Evolutionary conservation across 73 alveolate genomes (phyloP).

Genomic region (Paramecium tetraurelia): DNA sequence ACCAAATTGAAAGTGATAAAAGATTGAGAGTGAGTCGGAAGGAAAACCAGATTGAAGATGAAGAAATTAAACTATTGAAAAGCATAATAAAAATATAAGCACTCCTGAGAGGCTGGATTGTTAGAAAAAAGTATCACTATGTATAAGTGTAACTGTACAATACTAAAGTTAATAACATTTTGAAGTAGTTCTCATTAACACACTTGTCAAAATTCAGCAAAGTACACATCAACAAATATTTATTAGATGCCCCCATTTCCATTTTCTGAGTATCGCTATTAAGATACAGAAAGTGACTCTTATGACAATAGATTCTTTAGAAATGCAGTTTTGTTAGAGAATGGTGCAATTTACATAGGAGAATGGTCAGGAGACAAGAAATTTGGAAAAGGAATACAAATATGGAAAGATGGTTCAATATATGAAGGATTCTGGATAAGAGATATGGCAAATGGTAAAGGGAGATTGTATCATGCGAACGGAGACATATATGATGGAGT

Average conservation of each 20-base stretch:
- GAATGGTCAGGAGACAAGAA: slow-evolving; percentile 61
- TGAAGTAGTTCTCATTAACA: slow-evolving; percentile 35
- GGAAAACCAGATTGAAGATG: slow-evolving; percentile 9
- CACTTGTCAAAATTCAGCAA: slow-evolving; percentile 55
- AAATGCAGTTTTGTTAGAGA: slow-evolving; percentile 60
- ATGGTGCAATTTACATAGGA: slow-evolving; percentile 69
- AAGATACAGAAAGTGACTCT: slow-evolving; percentile 50
- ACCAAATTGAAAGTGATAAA: slow-evolving; percentile 50
- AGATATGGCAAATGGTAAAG: slow-evolving; percentile 79
- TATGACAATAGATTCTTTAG: slow-evolving; percentile 47
- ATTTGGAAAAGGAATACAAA: slow-evolving; percentile 72
- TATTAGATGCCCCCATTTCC: slow-evolving; percentile 37
- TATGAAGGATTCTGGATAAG: slow-evolving; percentile 76
- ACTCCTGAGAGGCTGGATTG: slow-evolving; percentile 58
- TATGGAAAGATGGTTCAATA: slow-evolving; percentile 76
- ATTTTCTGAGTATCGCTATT: slow-evolving; percentile 30
- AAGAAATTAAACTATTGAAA: slow-evolving; percentile 41
- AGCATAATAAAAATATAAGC: slow-evolving; percentile 50
- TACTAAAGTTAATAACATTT: slow-evolving; percentile 31
- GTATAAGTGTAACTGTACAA: slow-evolving; percentile 44
- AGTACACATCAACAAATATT: background rate
- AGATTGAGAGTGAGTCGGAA: slow-evolving; percentile 33
- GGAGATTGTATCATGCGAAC: slow-evolving; percentile 71
- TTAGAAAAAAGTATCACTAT: slow-evolving; percentile 30
- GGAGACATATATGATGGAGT: slow-evolving; percentile 80